Percentiles rank a stretch among this genome's conserved stretches.
These are phyloP conservation scores for Naganishia friedmannii DNA, from an alignment of 768 basidiomycete genomes.

Conservation along the genomic window DNA sequence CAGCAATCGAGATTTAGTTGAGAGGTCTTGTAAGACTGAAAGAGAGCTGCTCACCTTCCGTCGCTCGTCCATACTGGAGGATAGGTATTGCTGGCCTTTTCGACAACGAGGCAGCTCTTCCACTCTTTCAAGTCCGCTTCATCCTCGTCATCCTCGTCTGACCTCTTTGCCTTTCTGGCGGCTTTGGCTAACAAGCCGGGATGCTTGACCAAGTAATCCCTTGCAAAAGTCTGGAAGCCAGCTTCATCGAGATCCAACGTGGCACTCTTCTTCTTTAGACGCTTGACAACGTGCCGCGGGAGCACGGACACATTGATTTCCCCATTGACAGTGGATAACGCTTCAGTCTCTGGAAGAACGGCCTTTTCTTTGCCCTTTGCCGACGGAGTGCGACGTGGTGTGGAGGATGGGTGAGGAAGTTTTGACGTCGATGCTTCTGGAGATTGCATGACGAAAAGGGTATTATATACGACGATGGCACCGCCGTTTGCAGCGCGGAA, in stretches of 20 bases:
- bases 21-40: constrained; percentile 30
- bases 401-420: constrained; percentile 12
- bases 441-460: constrained; percentile 25
- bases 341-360: background rate
- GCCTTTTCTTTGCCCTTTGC: constrained; percentile 29
- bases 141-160: constrained; percentile 22
- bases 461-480: background rate
- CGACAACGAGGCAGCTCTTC: constrained; percentile 41
- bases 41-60: constrained; percentile 62
- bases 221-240: constrained; percentile 17
- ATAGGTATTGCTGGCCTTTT: constrained; percentile 39
- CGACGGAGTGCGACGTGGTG: constrained; percentile 22
- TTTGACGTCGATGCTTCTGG: constrained; percentile 27
- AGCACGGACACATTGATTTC: constrained; percentile 6
- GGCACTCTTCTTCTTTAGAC: constrained; percentile 16
- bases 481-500: background rate
- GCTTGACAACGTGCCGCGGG: constrained; percentile 17
- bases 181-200: constrained; percentile 19
- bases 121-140: constrained; percentile 30
- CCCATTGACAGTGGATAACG: background rate
- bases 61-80: constrained; percentile 83
- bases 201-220: constrained; percentile 16
- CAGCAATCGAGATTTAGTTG: constrained; percentile 24
- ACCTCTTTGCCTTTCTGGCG: background rate
- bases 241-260: constrained; percentile 9